Evolutionary conservation across 2,329 filamentous ascomycete genomes (phyloP).

Genomic region (Hypoxylon sp.): DNA sequence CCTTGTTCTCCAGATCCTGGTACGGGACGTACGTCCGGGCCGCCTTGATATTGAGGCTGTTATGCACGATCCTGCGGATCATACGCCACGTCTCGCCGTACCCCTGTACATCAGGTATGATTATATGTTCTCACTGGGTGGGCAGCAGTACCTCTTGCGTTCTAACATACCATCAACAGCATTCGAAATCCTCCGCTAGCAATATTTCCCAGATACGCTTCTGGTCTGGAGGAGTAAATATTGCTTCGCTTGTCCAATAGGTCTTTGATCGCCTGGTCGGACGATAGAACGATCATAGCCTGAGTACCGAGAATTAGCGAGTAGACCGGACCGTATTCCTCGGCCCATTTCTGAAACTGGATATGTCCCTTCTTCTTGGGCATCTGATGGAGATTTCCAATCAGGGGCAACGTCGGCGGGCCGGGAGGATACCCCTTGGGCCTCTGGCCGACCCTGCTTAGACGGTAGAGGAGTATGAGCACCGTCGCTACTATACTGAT

Average conservation of each 20-base stretch:
- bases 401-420: slow-evolving; percentile 58
- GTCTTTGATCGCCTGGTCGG: slow-evolving; percentile 57
- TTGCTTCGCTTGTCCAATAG: slow-evolving; percentile 58
- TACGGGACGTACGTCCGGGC: slow-evolving; percentile 61
- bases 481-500: not conserved
- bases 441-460: slow-evolving; percentile 21
- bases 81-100: slow-evolving; percentile 49
- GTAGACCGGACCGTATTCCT: slow-evolving; percentile 60
- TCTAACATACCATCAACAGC: slow-evolving; percentile 29
- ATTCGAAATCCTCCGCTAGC: slow-evolving; percentile 31
- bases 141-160: not conserved
- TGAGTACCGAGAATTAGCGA: slow-evolving; percentile 59
- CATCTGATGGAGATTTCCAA: slow-evolving; percentile 62
- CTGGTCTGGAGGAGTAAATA: slow-evolving; percentile 58
- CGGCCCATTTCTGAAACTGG: slow-evolving; percentile 61
- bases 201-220: slow-evolving; percentile 53
- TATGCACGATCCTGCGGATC: slow-evolving; percentile 52
- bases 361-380: slow-evolving; percentile 52
- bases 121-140: not conserved
- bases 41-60: slow-evolving; percentile 55
- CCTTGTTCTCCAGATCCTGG: slow-evolving; percentile 63
- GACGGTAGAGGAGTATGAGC: slow-evolving; percentile 15
- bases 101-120: slow-evolving; percentile 29
- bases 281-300: slow-evolving; percentile 56
- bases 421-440: slow-evolving; percentile 55